Percentiles rank a stretch among this genome's conserved stretches.
Evolutionary conservation across 345 rosid species (phyloP).

Genomic region (Eucalyptus pauciflora): DNA sequence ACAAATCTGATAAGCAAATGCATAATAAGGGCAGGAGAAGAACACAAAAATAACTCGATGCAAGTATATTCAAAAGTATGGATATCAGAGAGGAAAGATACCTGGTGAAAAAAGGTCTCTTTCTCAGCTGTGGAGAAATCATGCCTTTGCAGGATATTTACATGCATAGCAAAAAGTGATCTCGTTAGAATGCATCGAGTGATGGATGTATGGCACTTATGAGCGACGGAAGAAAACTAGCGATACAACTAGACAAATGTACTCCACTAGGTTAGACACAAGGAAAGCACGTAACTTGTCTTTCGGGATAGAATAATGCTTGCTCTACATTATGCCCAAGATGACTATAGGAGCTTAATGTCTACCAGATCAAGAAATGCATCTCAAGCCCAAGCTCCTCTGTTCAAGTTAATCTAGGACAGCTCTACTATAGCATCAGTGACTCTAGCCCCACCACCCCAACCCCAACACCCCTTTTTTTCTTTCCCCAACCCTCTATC

Average conservation of each 20-base stretch:
- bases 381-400: background rate
- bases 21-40: background rate
- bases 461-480: background rate
- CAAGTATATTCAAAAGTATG: background rate
- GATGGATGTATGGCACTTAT: background rate
- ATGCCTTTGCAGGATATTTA: constrained; percentile 43
- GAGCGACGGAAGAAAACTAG: background rate
- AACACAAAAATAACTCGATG: background rate
- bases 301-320: background rate
- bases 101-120: constrained; percentile 82
- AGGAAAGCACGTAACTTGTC: background rate
- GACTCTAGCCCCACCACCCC: background rate
- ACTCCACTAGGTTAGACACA: background rate
- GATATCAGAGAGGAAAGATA: background rate
- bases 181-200: background rate
- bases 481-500: background rate
- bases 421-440: background rate
- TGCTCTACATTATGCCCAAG: background rate
- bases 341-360: background rate
- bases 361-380: background rate
- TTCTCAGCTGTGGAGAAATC: constrained; percentile 77
- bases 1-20: background rate
- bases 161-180: background rate
- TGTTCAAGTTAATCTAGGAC: background rate
- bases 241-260: background rate